phyloP scores from a whole-genome alignment of 2,329 filamentous ascomycete species.

The Aspergillus calidoustus region DNA sequence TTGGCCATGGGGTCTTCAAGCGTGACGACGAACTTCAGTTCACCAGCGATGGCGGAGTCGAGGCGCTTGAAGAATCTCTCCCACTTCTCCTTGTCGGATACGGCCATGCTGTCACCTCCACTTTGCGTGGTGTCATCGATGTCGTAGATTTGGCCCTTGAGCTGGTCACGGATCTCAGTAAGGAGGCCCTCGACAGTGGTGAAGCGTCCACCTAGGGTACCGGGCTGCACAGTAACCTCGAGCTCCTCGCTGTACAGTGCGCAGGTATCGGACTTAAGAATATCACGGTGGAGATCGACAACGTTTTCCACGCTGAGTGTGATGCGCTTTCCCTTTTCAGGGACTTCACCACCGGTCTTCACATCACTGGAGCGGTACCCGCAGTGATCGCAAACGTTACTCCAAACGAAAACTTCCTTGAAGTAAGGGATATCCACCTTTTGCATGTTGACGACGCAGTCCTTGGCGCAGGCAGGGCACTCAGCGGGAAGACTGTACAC shows the following conservation, averaged over 20 bases:
- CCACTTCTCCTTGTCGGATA: constrained; percentile 73
- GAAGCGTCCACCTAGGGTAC: constrained; percentile 93
- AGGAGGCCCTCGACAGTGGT: constrained; percentile 95
- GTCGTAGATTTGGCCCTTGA: constrained; percentile 86
- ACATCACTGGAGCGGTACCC: constrained; percentile 96
- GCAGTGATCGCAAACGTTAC: constrained; percentile 86
- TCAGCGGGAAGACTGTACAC: constrained; percentile 91
- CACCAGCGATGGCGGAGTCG: constrained; percentile 76
- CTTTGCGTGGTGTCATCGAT: constrained; percentile 59
- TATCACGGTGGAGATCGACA: constrained; percentile 84
- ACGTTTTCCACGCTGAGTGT: constrained; percentile 71
- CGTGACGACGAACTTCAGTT: constrained; percentile 79
- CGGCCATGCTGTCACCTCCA: constrained; percentile 78
- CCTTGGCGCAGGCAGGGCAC: constrained; percentile 86
- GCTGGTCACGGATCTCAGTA: constrained; percentile 88
- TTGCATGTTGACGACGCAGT: constrained; percentile 94
- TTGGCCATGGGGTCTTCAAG: constrained; percentile 87
- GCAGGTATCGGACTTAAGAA: constrained; percentile 95
- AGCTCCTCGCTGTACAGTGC: constrained; percentile 85
- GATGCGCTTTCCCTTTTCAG: constrained; percentile 82
- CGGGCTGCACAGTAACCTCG: constrained; percentile 83
- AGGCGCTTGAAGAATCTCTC: constrained; percentile 77
- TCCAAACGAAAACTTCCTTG: constrained; percentile 96
- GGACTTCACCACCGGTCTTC: constrained; percentile 93
- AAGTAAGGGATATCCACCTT: constrained; percentile 98